A percentile compares a stretch with the other conserved stretches of the same genome.
Conservation (phyloP, 208 protist species). For the Herpetomonas samuelpessoai region DNA sequence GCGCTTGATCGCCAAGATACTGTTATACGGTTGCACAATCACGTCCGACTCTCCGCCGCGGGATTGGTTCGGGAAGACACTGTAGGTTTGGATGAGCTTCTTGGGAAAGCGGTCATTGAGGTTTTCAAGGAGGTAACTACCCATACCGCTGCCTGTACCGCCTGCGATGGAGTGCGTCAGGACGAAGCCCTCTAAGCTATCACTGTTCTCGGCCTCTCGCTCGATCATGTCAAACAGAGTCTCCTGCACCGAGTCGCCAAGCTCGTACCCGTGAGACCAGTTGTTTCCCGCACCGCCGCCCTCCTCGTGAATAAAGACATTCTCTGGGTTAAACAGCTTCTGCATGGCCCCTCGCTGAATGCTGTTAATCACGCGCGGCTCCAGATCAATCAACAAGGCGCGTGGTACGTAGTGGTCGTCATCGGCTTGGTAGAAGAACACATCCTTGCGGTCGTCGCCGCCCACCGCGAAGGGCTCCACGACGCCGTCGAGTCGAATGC, state of each 20-base stretch:
- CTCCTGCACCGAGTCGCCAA: conserved; percentile 91
- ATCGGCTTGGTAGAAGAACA: conserved; percentile 99
- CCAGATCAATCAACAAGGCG: conserved; percentile 98
- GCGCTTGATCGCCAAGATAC: conserved; percentile 98
- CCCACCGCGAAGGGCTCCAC: conserved; percentile 94
- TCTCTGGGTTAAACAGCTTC: conserved; percentile 99
- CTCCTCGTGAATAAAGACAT: conserved; percentile 96
- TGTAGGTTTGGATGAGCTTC: conserved; percentile 99
- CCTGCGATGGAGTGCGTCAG: conserved; percentile 99
- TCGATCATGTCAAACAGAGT: conserved; percentile 99
- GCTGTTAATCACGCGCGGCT: conserved; percentile 97
- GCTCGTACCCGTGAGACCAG: conserved; percentile 97
- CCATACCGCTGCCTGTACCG: conserved; percentile 99
- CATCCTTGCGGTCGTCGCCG: conserved; percentile 98
- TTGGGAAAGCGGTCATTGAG: conserved; percentile 98
- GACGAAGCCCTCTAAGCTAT: conserved; percentile 98
- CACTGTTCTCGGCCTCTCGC: conserved; percentile 98
- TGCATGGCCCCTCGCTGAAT: conserved; percentile 92
- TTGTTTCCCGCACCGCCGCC: conserved; percentile 99
- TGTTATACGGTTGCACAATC: conserved; percentile 99
- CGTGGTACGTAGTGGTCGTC: conserved; percentile 99
- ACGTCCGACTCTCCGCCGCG: conserved; percentile 90
- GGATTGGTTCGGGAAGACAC: conserved; percentile 96
- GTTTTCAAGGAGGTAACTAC: conserved; percentile 98
- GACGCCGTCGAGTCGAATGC: conserved; percentile 95